Conservation (phyloP, 106 monocot genomes). For the Phalaenopsis equestris region DNA sequence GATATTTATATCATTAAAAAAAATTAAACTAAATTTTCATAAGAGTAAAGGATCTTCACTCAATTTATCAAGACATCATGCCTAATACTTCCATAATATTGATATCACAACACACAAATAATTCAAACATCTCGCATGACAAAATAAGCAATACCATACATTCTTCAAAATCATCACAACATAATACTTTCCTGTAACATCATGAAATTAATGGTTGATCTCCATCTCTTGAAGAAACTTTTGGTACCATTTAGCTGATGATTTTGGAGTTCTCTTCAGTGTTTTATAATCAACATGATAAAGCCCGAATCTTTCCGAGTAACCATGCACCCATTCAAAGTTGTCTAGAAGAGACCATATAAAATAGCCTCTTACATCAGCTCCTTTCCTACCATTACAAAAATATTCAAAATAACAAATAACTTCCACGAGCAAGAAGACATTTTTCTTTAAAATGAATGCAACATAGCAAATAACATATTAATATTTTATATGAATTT, state of each 20-base stretch:
- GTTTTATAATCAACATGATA: slow-evolving; percentile 34
- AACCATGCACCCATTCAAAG: slow-evolving; percentile 41
- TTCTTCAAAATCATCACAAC: no score
- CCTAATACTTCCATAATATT: no score
- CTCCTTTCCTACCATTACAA: slow-evolving; percentile 26
- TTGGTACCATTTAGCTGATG: slow-evolving; percentile 38
- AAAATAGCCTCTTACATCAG: slow-evolving; percentile 50
- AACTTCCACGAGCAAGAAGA: not conserved
- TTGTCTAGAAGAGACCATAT: slow-evolving; percentile 39
- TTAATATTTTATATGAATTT: no score
- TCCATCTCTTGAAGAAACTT: slow-evolving; percentile 16
- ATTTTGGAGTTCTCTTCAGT: slow-evolving; percentile 28
- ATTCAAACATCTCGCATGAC: no score
- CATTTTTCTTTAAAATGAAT: not conserved
- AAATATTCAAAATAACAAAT: not conserved
- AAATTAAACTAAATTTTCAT: no score
- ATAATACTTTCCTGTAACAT: no score
- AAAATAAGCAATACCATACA: no score
- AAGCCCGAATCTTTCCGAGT: slow-evolving; percentile 31
- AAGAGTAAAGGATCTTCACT: no score
- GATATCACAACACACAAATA: no score
- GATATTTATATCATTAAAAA: no score
- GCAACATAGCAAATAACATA: not conserved
- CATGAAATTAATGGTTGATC: no score
- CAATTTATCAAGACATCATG: no score